Percentiles rank a stretch among this genome's conserved stretches.
These are phyloP conservation scores for Sequoia sempervirens DNA, from an alignment of 75 land plant genomes.

Conservation along the genomic window DNA sequence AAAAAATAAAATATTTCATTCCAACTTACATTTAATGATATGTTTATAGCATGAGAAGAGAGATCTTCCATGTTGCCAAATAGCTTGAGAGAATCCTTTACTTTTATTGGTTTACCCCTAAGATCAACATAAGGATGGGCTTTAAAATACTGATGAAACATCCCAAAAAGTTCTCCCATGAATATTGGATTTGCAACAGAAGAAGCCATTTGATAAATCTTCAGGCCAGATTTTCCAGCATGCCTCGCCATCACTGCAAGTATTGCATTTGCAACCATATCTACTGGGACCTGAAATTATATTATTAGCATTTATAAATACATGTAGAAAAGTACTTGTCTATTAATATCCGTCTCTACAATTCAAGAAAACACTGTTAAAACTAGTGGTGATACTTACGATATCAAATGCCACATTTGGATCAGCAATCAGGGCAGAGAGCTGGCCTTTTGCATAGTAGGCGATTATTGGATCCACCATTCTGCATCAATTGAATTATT, in stretches of 20 bases:
- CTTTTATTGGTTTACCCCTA: slow-evolving; percentile 47
- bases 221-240: slow-evolving; percentile 32
- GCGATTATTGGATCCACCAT: slow-evolving; percentile 91
- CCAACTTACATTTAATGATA: slow-evolving; percentile 10
- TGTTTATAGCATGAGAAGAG: slow-evolving; percentile 21
- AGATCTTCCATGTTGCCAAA: slow-evolving; percentile 54
- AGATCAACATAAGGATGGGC: slow-evolving; percentile 55
- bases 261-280: slow-evolving; percentile 90
- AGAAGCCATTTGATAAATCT: slow-evolving; percentile 82
- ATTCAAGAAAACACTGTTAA: background rate
- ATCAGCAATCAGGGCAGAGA: slow-evolving; percentile 67
- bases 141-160: slow-evolving; percentile 56
- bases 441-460: slow-evolving; percentile 80
- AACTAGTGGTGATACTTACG: slow-evolving; percentile 30
- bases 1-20: background rate
- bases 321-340: background rate
- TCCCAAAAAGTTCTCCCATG: slow-evolving; percentile 38
- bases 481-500: slow-evolving; percentile 23
- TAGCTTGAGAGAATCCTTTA: slow-evolving; percentile 12
- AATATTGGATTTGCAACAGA: slow-evolving; percentile 71
- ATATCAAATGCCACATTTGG: slow-evolving; percentile 78
- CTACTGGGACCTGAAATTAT: slow-evolving; percentile 69
- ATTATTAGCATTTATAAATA: background rate
- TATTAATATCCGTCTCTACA: background rate
- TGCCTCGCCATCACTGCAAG: slow-evolving; percentile 87